A percentile compares a stretch with the other conserved stretches of the same genome.
Conservation (phyloP, 2,329 filamentous ascomycete species). For the Stagonosporopsis cucurbitacearum region DNA sequence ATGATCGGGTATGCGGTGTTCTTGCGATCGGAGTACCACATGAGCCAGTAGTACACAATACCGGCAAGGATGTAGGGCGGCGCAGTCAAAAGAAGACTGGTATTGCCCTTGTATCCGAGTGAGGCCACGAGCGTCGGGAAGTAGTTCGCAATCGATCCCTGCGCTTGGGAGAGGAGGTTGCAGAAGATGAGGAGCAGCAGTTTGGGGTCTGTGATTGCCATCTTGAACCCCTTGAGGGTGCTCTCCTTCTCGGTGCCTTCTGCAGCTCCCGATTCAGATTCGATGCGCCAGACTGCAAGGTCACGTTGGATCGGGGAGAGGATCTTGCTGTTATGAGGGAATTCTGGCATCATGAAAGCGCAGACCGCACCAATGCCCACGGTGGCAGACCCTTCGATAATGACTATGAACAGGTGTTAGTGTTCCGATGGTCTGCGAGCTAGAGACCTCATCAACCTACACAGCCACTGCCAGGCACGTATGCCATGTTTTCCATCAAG, state of each 20-base stretch:
- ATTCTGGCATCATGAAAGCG: conserved; percentile 30
- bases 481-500: conserved; percentile 31
- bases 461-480: conserved; percentile 40
- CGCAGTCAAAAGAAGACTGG: conserved; percentile 62
- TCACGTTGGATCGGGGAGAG: conserved; percentile 21
- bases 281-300: conserved; percentile 29
- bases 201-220: conserved; percentile 65
- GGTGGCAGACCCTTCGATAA: conserved; percentile 26
- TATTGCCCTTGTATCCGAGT: conserved; percentile 61
- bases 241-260: conserved; percentile 42
- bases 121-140: conserved; percentile 62
- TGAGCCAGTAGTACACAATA: conserved; percentile 54
- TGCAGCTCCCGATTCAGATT: conserved; percentile 26
- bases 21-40: conserved; percentile 54
- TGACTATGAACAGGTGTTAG: conserved; percentile 4
- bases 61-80: conserved; percentile 62
- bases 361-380: conserved; percentile 28
- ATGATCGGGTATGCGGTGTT: conserved; percentile 52
- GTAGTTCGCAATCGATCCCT: conserved; percentile 57
- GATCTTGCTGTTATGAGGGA: conserved; percentile 26
- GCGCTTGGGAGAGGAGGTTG: conserved; percentile 64
- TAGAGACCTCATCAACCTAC: conserved; percentile 3
- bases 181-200: conserved; percentile 67
- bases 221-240: conserved; percentile 59
- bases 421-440: too few species aligned